Percentiles rank a stretch among this genome's conserved stretches.
Evolutionary conservation across 1,284 basidiomycete species (phyloP).

Genomic region (Cutaneotrichosporon arboriforme): DNA sequence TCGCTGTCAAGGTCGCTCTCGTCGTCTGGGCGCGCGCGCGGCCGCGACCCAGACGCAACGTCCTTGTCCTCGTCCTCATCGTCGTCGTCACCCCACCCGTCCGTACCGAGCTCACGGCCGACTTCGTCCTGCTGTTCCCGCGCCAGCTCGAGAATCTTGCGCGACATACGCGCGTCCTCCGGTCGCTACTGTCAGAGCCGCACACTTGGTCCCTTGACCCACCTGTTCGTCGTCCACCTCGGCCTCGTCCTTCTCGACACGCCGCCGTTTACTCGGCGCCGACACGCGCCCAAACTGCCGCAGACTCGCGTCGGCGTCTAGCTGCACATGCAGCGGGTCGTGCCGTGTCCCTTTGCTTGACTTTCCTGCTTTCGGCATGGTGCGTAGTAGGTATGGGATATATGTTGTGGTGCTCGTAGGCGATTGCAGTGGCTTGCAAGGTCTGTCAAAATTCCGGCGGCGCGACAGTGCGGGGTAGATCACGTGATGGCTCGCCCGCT

Average conservation of each 20-base stretch:
- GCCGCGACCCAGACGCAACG: conserved; percentile 6
- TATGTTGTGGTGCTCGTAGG: background rate
- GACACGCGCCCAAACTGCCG: conserved; percentile 72
- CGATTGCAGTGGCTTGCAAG: background rate
- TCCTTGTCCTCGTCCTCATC: conserved; percentile 38
- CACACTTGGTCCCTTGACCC: conserved; percentile 14
- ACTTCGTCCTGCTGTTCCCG: conserved; percentile 90
- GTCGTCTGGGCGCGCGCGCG: conserved; percentile 26
- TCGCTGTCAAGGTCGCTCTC: conserved; percentile 46
- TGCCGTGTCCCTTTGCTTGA: conserved; percentile 52
- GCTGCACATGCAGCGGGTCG: conserved; percentile 76
- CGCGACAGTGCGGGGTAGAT: background rate
- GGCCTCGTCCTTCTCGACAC: conserved; percentile 52
- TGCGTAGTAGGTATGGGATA: background rate
- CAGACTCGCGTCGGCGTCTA: conserved; percentile 66
- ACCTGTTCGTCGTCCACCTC: conserved; percentile 52
- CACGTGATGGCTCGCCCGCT: too few relatives aligned
- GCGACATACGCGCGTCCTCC: conserved; percentile 78
- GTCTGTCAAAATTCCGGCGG: conserved; percentile 15
- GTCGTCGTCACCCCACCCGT: conserved; percentile 47
- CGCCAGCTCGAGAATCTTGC: conserved; percentile 86
- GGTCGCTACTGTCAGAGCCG: conserved; percentile 57
- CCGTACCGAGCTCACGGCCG: conserved; percentile 53
- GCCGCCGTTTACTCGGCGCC: conserved; percentile 59
- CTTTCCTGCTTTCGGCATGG: conserved; percentile 40